phyloP scores from a whole-genome alignment of 169 alveolate genomes.

The Cystoisospora suis region DNA sequence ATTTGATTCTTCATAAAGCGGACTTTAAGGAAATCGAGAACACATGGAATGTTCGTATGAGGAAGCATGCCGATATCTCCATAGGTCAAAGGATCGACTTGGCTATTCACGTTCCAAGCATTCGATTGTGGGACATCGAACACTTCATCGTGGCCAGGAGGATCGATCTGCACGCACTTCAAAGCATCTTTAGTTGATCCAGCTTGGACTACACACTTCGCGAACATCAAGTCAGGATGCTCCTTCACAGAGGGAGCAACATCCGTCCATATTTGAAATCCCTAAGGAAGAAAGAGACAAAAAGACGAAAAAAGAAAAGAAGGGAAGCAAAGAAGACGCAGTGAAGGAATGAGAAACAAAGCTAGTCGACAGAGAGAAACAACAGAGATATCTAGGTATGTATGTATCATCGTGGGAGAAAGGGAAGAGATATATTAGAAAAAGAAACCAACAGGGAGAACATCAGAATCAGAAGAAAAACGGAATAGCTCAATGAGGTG shows the following conservation, averaged over 20 bases:
- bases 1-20: conserved; percentile 87
- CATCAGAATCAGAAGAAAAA: too few relatives aligned
- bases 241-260: conserved; percentile 88
- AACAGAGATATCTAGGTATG: not conserved
- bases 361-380: not conserved
- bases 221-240: conserved; percentile 89
- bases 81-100: conserved; percentile 91
- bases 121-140: conserved; percentile 84
- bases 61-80: conserved; percentile 93
- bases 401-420: not conserved
- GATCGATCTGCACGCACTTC: conserved; percentile 84
- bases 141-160: conserved; percentile 68
- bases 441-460: too few relatives aligned
- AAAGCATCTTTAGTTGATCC: conserved; percentile 83
- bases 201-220: conserved; percentile 88
- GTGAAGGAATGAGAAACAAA: not conserved
- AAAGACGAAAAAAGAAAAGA: not conserved
- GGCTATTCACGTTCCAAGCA: conserved; percentile 88
- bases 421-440: too few relatives aligned
- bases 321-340: not conserved
- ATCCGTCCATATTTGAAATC: conserved; percentile 90
- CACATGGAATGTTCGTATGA: conserved; percentile 91
- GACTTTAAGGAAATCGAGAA: conserved; percentile 84
- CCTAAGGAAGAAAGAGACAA: conserved; percentile 68
- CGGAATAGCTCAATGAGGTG: too few relatives aligned